Evolutionary conservation across 225 moss, liverwort and hornwort genomes (phyloP).

Genomic region (Neckera pumila): DNA sequence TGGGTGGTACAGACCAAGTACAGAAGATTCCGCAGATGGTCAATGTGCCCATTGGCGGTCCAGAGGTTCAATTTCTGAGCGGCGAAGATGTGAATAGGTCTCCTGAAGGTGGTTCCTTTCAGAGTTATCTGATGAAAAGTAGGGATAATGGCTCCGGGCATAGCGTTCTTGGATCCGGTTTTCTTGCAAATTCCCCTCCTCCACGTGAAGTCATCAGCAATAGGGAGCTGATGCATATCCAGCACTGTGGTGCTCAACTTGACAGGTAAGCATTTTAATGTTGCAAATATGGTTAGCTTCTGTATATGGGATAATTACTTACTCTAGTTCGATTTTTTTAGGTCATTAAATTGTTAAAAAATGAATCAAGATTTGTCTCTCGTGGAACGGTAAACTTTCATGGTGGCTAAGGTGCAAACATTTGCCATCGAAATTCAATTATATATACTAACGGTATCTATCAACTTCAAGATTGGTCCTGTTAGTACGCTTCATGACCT

Average conservation of each 20-base stretch:
- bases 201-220: slow-evolving; percentile 27
- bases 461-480: neutral
- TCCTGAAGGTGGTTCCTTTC: slow-evolving; percentile 7
- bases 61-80: slow-evolving; percentile 18
- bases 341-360: neutral
- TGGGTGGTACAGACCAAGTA: slow-evolving; percentile 1
- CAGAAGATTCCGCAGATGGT: slow-evolving; percentile 23
- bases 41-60: slow-evolving; percentile 36
- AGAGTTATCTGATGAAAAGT: slow-evolving; percentile 13
- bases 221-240: slow-evolving; percentile 19
- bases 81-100: slow-evolving; percentile 10
- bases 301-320: neutral
- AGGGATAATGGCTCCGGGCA: slow-evolving; percentile 7
- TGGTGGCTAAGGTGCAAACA: neutral
- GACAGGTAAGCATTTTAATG: slow-evolving; percentile 17
- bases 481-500: neutral
- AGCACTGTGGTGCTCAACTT: slow-evolving; percentile 9
- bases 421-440: neutral
- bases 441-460: neutral
- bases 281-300: neutral
- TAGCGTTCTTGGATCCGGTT: slow-evolving; percentile 8
- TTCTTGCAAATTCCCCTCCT: slow-evolving; percentile 23
- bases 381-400: neutral
- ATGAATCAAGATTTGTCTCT: neutral
- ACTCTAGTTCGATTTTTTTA: neutral